Evolutionary conservation across 2,329 filamentous ascomycete genomes (phyloP).

Genomic region (Arthroderma uncinatum): DNA sequence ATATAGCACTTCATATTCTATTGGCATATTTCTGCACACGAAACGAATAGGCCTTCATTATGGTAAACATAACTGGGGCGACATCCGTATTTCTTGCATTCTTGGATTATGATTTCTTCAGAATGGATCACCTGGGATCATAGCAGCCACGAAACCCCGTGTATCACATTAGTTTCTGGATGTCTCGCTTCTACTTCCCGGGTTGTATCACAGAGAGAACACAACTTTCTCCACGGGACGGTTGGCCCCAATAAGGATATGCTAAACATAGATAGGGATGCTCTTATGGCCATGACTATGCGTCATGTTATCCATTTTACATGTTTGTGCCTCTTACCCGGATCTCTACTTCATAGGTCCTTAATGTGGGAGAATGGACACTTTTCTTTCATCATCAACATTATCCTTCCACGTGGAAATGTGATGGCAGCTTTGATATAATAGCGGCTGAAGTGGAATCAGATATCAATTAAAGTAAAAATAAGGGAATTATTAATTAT

Average conservation of each 20-base stretch:
- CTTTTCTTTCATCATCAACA: not conserved
- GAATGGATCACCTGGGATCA: not conserved
- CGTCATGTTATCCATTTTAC: not conserved
- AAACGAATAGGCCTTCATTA: too few species aligned
- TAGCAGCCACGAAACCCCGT: not conserved
- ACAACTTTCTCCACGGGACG: not conserved
- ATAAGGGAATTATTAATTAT: not conserved
- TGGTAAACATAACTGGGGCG: too few species aligned
- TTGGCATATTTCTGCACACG: too few species aligned
- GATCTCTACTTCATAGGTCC: conserved; percentile 1
- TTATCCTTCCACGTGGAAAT: not conserved
- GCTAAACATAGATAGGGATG: not conserved
- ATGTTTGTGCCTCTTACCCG: not conserved
- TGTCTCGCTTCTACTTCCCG: not conserved
- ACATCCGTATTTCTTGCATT: too few species aligned
- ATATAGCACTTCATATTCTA: too few species aligned
- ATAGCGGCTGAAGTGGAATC: not conserved
- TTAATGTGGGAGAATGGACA: not conserved
- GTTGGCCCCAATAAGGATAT: not conserved
- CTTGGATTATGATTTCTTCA: not conserved
- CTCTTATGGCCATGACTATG: not conserved
- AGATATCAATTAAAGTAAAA: not conserved
- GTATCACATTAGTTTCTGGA: not conserved
- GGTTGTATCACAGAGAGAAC: not conserved
- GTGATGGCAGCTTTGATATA: not conserved